phyloP scores from a whole-genome alignment of 176 grass and related monocot genomes.

The Avena sativa region DNA sequence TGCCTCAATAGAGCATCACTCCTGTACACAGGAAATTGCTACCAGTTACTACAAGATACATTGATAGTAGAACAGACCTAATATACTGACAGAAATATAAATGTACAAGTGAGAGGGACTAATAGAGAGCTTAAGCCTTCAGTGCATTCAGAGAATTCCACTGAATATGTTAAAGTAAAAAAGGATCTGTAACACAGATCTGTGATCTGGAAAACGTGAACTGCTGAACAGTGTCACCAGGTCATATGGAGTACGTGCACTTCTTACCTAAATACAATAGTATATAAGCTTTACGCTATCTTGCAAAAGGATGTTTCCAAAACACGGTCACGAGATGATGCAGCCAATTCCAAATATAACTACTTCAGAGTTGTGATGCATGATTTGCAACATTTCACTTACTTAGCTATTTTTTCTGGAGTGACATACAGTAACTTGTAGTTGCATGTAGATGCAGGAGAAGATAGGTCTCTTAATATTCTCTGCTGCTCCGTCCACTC shows the following conservation, averaged over 20 bases:
- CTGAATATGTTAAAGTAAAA: background rate
- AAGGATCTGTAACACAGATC: constrained; percentile 2
- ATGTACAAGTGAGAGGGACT: constrained; percentile 5
- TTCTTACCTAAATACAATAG: constrained; percentile 3
- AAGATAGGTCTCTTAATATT: constrained; percentile 72
- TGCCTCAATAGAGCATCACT: constrained; percentile 72
- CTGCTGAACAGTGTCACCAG: constrained; percentile 22
- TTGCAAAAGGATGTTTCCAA: constrained; percentile 23
- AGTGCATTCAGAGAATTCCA: background rate
- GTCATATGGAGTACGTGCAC: constrained; percentile 20
- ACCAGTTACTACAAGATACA: constrained; percentile 30
- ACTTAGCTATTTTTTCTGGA: constrained; percentile 99
- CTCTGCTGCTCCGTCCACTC: constrained; percentile 86
- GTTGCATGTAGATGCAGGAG: constrained; percentile 55
- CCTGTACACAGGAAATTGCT: constrained; percentile 52
- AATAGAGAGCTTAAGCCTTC: constrained; percentile 19
- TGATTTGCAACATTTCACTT: constrained; percentile 40
- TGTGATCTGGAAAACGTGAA: constrained; percentile 26
- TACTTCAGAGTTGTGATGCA: constrained; percentile 1
- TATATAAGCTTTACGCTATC: constrained; percentile 1
- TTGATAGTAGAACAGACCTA: constrained; percentile 15
- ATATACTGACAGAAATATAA: constrained; percentile 11
- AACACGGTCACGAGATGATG: constrained; percentile 21
- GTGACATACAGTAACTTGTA: constrained; percentile 96
- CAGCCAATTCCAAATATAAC: constrained; percentile 8